These are phyloP conservation scores for Rhazya stricta DNA, from an alignment of 257 asterid genomes.

Conservation along the genomic window DNA sequence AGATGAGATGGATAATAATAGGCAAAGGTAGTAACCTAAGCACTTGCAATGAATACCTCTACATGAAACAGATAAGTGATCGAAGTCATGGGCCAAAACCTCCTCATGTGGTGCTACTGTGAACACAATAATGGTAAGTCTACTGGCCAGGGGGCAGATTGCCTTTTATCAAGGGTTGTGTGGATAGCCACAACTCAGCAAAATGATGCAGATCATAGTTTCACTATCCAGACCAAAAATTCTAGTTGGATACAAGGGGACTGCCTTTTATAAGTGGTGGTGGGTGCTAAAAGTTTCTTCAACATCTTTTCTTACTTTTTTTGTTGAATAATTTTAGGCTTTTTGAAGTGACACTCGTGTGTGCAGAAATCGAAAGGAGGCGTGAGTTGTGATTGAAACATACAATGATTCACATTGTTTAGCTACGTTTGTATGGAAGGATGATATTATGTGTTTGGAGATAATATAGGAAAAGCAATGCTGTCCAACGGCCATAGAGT, in stretches of 20 bases:
- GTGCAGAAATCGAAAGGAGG: neutral
- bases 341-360: conserved; percentile 3
- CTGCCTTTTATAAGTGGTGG: conserved; percentile 21
- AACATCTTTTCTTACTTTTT: neutral
- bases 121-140: conserved; percentile 12
- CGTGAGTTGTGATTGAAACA: neutral
- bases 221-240: neutral
- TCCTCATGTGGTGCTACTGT: conserved; percentile 20
- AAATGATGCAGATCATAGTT: conserved; percentile 6
- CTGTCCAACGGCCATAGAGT: conserved; percentile 5
- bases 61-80: neutral
- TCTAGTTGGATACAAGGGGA: neutral
- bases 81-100: neutral
- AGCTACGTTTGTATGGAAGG: neutral
- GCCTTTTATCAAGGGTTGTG: neutral
- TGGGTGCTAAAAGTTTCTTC: neutral
- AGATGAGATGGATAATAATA: neutral
- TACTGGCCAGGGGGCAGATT: neutral
- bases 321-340: neutral
- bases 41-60: neutral
- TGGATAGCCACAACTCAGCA: conserved; percentile 11
- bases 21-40: neutral
- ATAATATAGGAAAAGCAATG: neutral
- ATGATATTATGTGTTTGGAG: neutral
- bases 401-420: neutral